Base-by-base conservation (phyloP, 2,329 filamentous ascomycete species). In the Didymella lethalis region DNA sequence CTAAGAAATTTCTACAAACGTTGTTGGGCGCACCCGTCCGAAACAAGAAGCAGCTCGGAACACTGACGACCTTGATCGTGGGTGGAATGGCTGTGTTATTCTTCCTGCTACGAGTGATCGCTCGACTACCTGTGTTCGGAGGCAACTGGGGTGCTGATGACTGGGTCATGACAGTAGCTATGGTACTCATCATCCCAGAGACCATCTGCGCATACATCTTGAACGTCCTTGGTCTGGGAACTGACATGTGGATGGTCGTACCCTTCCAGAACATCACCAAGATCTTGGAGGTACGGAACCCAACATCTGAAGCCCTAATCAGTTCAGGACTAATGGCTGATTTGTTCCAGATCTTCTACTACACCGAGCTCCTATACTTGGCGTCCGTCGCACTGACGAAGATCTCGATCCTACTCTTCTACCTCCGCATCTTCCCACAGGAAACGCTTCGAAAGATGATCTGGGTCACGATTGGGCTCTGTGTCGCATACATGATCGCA, bases 241-340 rank as follows among this genome's bases (percentile, higher is more conserved):
- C 70, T 18, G 83, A 86, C 55, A 77, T 85, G 28, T 86, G 83
- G 83, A 81, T 18, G 18, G 18, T 80, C 0, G 61, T 86, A 2
- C 63, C 74, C 0, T 69, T 75, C 1, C 66, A 77, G 0, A 72
- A 78, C n/a, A 78, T 86, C 38, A 81, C 78, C 7, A 64, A 67
- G 0, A 82, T 86, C 28, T 68, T 77, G 7, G 72, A 75, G 40
- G 72, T 71, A 60, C 55, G 66, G 56, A 8, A 25, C 38, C 16
- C 16, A 18, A n/a, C 7, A 41, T 12, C 16, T 10, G n/a, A 41
- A 11, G 16, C 7, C 11, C 16, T 28, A 7, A 20, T 2, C 6
- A 16, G 2, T 2, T 16, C 14, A 7, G 16, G 6, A 34, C 38
- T 52, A 41, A 44, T n/a, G 10, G 0, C 4, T 11, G 12, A n/a